Percentiles rank a stretch among this genome's conserved stretches.
Evolutionary conservation across 176 grass and related monocot species (phyloP).

Genomic region (Bromus sterilis): DNA sequence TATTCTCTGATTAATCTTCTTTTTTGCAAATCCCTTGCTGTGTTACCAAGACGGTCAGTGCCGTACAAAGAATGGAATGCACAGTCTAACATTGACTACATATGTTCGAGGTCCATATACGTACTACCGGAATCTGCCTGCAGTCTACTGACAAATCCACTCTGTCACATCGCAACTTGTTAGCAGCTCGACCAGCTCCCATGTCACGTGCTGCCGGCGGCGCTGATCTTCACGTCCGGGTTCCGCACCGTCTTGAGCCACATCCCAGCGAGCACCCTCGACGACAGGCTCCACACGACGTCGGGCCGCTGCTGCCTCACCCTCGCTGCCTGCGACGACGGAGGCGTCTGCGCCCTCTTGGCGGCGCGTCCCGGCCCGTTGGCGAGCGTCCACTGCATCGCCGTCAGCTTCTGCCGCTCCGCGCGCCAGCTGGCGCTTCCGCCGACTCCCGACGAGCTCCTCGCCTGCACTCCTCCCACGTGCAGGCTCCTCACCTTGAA

Average conservation of each 20-base stretch:
- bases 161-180: background rate
- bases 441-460: constrained; percentile 21
- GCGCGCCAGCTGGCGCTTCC: constrained; percentile 29
- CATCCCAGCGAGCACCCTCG: constrained; percentile 72
- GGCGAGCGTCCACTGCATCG: constrained; percentile 71
- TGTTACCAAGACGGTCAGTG: no score
- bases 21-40: no score
- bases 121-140: background rate
- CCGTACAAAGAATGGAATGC: background rate
- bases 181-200: background rate
- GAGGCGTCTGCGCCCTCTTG: constrained; percentile 17
- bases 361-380: constrained; percentile 36
- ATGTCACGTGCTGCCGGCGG: background rate
- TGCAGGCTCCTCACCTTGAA: constrained; percentile 80
- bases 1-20: no score
- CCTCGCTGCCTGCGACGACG: background rate
- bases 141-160: background rate
- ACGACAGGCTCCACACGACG: constrained; percentile 79
- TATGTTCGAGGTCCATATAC: background rate
- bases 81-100: no score
- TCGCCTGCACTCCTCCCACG: constrained; percentile 62
- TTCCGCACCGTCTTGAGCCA: constrained; percentile 85
- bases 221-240: constrained; percentile 58
- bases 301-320: constrained; percentile 34
- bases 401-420: constrained; percentile 78